Conservation (phyloP, 108 stramenopile species). For the Cyclotella choctawhatcheeana region DNA sequence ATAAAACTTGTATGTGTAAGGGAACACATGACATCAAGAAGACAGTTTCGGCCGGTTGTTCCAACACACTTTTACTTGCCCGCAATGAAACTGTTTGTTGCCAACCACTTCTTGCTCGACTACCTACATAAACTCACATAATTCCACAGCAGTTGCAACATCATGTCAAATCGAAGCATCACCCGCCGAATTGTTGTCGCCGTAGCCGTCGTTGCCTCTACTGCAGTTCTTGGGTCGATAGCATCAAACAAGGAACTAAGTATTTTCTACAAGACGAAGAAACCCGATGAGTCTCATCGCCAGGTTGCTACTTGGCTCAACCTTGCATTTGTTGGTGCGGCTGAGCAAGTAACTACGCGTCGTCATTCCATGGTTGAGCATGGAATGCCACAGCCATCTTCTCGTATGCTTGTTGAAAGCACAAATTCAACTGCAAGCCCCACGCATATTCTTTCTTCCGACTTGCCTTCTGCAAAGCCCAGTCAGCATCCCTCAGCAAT, state of each 20-base stretch:
- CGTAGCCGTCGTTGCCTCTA: background rate
- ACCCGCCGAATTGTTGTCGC: background rate
- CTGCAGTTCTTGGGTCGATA: background rate
- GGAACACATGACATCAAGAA: too few species aligned
- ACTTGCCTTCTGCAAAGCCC: background rate
- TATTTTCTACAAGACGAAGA: background rate
- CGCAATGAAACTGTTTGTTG: background rate
- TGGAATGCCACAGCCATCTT: background rate
- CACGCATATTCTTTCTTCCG: background rate
- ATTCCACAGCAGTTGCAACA: too few species aligned
- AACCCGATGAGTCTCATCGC: background rate
- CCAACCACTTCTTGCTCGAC: background rate
- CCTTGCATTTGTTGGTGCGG: slow-evolving; percentile 6
- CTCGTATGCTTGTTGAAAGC: background rate
- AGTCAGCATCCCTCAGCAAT: background rate
- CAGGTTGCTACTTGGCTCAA: background rate
- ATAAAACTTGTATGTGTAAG: too few species aligned
- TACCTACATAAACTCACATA: background rate
- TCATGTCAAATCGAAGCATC: background rate
- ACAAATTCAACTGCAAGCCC: background rate
- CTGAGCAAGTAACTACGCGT: too few species aligned
- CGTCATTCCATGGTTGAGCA: background rate
- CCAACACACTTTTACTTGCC: too few species aligned
- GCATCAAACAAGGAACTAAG: background rate
- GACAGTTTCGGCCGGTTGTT: too few species aligned